A percentile compares a stretch with the other conserved stretches of the same genome.
Evolutionary conservation across 2,329 filamentous ascomycete species (phyloP).

Genomic region (Fusarium nygamai): DNA sequence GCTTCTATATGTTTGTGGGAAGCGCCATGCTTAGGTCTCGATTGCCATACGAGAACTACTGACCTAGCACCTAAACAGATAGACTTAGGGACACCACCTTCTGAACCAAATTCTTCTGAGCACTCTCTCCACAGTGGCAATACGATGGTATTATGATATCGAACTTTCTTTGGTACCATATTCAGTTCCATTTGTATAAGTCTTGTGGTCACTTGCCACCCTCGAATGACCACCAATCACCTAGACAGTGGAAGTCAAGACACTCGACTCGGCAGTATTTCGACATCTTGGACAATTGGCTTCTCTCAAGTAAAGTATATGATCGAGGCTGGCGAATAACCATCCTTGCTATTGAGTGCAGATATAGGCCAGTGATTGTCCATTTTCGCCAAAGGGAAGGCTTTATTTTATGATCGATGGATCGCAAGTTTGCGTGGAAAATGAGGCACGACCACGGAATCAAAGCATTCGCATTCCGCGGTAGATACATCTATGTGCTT

Average conservation of each 20-base stretch:
- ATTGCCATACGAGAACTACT: no score
- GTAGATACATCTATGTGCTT: background rate
- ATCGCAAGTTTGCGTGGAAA: background rate
- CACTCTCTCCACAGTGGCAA: background rate
- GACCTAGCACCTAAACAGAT: background rate
- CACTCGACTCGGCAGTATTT: background rate
- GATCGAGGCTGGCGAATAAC: background rate
- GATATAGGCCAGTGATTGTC: background rate
- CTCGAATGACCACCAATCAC: background rate
- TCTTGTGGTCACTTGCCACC: background rate
- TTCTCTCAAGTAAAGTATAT: background rate
- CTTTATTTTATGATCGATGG: background rate
- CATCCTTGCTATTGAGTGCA: background rate
- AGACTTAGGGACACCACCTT: background rate
- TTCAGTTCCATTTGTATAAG: background rate
- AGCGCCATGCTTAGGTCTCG: no score
- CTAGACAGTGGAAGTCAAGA: background rate
- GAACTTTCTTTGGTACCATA: background rate
- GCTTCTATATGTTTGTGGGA: background rate
- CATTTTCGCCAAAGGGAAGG: background rate
- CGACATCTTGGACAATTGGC: background rate
- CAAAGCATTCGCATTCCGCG: background rate
- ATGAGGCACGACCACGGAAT: background rate
- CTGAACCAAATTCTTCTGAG: background rate
- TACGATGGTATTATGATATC: no score